Percentiles rank a stretch among this genome's conserved stretches.
These are phyloP conservation scores for Sporothrix pallida DNA, from an alignment of 2,329 filamentous ascomycete species.

Conservation along the genomic window DNA sequence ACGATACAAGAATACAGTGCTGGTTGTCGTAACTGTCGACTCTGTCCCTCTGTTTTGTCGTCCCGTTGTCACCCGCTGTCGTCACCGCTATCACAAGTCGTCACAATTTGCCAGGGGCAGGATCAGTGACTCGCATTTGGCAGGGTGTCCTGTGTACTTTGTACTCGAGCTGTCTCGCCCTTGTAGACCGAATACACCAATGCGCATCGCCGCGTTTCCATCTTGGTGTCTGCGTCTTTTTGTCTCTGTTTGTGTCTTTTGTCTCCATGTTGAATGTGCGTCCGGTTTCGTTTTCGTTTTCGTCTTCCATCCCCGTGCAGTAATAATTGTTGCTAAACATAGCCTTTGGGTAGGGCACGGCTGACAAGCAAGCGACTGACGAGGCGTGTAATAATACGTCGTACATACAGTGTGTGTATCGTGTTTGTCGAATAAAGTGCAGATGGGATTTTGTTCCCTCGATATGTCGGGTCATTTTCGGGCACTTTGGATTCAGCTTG, in stretches of 20 bases:
- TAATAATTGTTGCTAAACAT: conserved; percentile 18
- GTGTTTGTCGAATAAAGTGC: not conserved
- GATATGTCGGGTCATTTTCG: not conserved
- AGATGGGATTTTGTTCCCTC: not conserved
- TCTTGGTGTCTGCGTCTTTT: not conserved
- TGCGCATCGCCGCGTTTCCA: not conserved
- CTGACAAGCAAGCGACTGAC: not conserved
- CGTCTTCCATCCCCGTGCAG: not conserved
- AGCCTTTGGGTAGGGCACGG: conserved; percentile 14
- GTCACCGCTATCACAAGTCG: conserved; percentile 14
- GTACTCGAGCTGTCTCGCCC: not conserved
- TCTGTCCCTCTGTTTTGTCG: not conserved
- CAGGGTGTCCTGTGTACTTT: not conserved
- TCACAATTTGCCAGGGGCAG: conserved; percentile 17
- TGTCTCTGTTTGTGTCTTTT: not conserved
- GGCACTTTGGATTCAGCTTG: not conserved
- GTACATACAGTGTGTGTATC: not conserved
- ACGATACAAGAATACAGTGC: not conserved
- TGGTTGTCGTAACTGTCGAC: not conserved
- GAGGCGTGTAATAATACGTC: not conserved
- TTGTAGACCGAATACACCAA: conserved; percentile 7
- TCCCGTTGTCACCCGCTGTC: not conserved
- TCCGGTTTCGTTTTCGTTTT: not conserved
- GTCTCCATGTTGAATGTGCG: not conserved
- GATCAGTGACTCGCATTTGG: conserved; percentile 16